phyloP scores from a whole-genome alignment of 495 filamentous ascomycete genomes.

The Penicillium angulare region DNA sequence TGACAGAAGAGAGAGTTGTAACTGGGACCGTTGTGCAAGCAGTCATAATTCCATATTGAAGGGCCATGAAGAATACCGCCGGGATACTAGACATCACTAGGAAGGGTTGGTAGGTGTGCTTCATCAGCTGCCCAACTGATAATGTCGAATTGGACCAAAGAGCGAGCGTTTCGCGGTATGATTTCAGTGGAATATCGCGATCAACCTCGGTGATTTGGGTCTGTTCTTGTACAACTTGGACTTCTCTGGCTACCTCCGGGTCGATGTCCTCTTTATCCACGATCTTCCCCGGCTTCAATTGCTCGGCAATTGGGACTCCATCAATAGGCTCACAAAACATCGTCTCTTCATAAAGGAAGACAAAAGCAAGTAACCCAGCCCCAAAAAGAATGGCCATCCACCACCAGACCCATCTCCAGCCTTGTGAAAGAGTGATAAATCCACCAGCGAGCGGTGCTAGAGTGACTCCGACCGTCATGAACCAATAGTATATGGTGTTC shows the following conservation, averaged over 20 bases:
- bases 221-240: not conserved
- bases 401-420: slow-evolving; percentile 54
- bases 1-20: slow-evolving; percentile 29
- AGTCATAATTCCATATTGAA: slow-evolving; percentile 35
- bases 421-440: slow-evolving; percentile 40
- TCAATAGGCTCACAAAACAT: slow-evolving; percentile 12
- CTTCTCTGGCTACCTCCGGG: not conserved
- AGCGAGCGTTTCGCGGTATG: slow-evolving; percentile 15
- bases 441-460: slow-evolving; percentile 44
- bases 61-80: slow-evolving; percentile 32
- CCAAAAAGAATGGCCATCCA: slow-evolving; percentile 46
- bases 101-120: slow-evolving; percentile 28
- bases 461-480: slow-evolving; percentile 26
- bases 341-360: slow-evolving; percentile 22
- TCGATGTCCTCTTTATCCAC: slow-evolving; percentile 8
- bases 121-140: slow-evolving; percentile 14
- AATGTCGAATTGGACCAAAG: slow-evolving; percentile 18
- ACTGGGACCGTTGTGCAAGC: slow-evolving; percentile 30
- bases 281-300: not conserved
- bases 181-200: slow-evolving; percentile 17
- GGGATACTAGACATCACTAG: slow-evolving; percentile 27
- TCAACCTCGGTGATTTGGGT: slow-evolving; percentile 8
- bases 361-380: slow-evolving; percentile 7
- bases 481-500: slow-evolving; percentile 41
- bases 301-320: slow-evolving; percentile 2